Percentiles rank a stretch among this genome's conserved stretches.
phyloP scores from a whole-genome alignment of 2,329 filamentous ascomycete species.

The Podosphaera leucotricha region DNA sequence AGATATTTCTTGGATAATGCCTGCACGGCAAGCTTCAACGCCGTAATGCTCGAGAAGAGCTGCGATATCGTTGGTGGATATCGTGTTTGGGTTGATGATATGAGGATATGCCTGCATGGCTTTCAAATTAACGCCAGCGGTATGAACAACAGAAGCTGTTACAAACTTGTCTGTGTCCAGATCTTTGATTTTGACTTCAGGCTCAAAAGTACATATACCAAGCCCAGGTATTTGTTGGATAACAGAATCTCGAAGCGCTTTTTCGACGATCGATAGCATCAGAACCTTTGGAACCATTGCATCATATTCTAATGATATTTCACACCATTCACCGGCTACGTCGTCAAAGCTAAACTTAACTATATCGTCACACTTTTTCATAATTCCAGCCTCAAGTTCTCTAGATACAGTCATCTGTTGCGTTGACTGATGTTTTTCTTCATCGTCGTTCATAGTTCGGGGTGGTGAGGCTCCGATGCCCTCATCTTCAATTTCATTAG shows the following conservation, averaged over 20 bases:
- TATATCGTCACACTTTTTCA: conserved; percentile 39
- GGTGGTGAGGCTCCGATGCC: conserved; percentile 26
- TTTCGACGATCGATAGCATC: conserved; percentile 76
- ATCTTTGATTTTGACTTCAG: conserved; percentile 30
- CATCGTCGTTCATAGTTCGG: conserved; percentile 14
- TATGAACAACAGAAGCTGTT: conserved; percentile 39
- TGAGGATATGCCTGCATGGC: conserved; percentile 79
- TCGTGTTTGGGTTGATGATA: conserved; percentile 62
- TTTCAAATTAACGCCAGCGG: conserved; percentile 64
- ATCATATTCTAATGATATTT: conserved; percentile 65
- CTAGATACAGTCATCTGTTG: conserved; percentile 6
- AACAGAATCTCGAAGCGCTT: conserved; percentile 51
- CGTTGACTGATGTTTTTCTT: conserved; percentile 15
- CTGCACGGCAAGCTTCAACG: conserved; percentile 73
- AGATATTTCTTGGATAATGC: conserved; percentile 68
- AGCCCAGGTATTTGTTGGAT: conserved; percentile 73
- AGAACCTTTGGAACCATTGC: conserved; percentile 67
- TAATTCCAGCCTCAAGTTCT: conserved; percentile 37
- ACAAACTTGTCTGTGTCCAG: conserved; percentile 23
- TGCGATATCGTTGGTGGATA: conserved; percentile 82
- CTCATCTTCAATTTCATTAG: conserved; percentile 33
- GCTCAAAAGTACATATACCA: conserved; percentile 42
- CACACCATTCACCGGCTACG: conserved; percentile 46
- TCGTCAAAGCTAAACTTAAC: conserved; percentile 63
- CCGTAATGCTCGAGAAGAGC: conserved; percentile 70